Conservation (phyloP, 2,329 filamentous ascomycete species). For the Phaeophleospora eucalypticola region DNA sequence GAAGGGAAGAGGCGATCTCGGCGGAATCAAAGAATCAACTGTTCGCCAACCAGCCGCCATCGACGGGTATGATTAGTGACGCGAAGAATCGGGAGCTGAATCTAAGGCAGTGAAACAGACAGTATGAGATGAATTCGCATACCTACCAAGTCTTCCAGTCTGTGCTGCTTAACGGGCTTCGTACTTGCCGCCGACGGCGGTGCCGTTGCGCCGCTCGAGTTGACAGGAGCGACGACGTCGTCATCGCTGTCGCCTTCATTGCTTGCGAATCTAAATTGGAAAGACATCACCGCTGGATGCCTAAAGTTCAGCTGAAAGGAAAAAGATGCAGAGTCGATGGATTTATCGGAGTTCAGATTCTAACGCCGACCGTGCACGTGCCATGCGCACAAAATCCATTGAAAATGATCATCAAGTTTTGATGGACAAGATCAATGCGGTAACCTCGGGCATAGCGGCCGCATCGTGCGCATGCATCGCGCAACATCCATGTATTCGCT, state of each 20-base stretch:
- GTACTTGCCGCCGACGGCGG: slow-evolving; percentile 2
- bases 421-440: no score
- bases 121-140: slow-evolving; percentile 12
- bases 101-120: not conserved
- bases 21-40: no score
- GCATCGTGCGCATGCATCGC: no score
- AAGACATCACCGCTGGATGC: slow-evolving; percentile 31
- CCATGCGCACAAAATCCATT: no score
- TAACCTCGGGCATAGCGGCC: no score
- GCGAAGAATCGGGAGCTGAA: no score
- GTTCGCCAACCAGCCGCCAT: no score
- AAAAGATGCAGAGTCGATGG: slow-evolving; percentile 1
- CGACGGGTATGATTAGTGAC: no score
- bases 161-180: slow-evolving; percentile 33
- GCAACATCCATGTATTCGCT: no score
- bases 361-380: no score
- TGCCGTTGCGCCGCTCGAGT: not conserved
- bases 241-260: slow-evolving; percentile 55
- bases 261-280: slow-evolving; percentile 57
- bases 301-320: not conserved
- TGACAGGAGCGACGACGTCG: slow-evolving; percentile 14
- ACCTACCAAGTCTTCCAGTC: slow-evolving; percentile 47
- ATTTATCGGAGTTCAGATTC: not conserved
- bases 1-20: not conserved
- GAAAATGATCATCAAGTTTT: no score